Evolutionary conservation across 495 filamentous ascomycete species (phyloP).

Genomic region (Gamarada debralockiae): DNA sequence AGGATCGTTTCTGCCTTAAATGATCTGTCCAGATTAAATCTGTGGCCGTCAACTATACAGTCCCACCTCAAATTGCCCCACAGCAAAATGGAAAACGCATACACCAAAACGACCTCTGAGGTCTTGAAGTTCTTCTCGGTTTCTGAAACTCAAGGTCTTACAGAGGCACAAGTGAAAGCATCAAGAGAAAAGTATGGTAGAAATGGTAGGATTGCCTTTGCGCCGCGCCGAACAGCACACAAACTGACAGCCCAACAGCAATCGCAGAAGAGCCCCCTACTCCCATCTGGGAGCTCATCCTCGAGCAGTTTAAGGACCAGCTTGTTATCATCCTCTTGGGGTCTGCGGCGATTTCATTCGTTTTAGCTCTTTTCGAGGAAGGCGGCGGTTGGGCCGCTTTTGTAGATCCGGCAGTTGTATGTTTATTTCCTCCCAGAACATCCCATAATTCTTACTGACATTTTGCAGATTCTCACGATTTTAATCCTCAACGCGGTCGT

Average conservation of each 20-base stretch:
- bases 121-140: conserved; percentile 71
- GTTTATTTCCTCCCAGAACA: conserved; percentile 26
- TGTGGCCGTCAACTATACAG: conserved; percentile 11
- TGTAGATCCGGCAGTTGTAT: conserved; percentile 91
- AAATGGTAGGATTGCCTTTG: conserved; percentile 63
- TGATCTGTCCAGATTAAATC: conserved; percentile 16
- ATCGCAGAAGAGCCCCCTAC: conserved; percentile 97
- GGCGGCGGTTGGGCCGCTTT: conserved; percentile 96
- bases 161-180: conserved; percentile 60
- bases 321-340: conserved; percentile 92
- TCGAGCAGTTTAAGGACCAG: conserved; percentile 99
- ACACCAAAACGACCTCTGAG: conserved; percentile 61
- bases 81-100: conserved; percentile 74
- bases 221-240: conserved; percentile 12
- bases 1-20: conserved; percentile 22
- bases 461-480: conserved; percentile 86
- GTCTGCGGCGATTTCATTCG: conserved; percentile 91
- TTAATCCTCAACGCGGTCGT: conserved; percentile 95
- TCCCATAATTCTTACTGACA: conserved; percentile 1
- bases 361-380: conserved; percentile 90
- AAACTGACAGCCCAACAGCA: conserved; percentile 48
- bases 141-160: conserved; percentile 62
- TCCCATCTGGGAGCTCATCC: conserved; percentile 89
- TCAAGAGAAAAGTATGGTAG: conserved; percentile 68
- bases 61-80: conserved; percentile 1